phyloP scores from a whole-genome alignment of 2,329 filamentous ascomycete species.

The Alternaria ventricosa region DNA sequence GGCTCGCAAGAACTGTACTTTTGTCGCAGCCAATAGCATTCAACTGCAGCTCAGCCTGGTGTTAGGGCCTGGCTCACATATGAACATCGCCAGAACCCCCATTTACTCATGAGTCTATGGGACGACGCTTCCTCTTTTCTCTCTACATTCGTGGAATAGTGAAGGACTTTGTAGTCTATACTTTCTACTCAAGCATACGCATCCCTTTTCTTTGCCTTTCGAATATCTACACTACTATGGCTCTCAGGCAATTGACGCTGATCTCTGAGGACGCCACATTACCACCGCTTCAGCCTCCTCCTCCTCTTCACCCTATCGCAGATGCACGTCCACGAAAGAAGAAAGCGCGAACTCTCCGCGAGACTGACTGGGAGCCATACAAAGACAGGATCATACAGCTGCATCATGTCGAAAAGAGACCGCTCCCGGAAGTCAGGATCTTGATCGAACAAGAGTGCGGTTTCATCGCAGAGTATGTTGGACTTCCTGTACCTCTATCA shows the following conservation, averaged over 20 bases:
- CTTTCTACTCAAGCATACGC: not conserved
- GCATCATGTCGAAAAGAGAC: rapidly evolving
- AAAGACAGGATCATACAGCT: not conserved
- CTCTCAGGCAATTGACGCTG: not conserved
- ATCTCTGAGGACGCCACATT: not conserved
- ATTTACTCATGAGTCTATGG: not conserved
- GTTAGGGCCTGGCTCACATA: not conserved
- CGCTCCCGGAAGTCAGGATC: not conserved
- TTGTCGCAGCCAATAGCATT: not conserved
- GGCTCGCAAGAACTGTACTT: not conserved
- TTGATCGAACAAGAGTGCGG: not conserved
- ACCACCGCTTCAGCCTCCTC: not conserved
- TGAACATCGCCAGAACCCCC: not conserved
- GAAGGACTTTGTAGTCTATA: too few relatives aligned
- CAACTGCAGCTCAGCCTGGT: not conserved
- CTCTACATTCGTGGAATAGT: too few relatives aligned
- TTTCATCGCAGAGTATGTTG: not conserved
- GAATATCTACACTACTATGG: not conserved
- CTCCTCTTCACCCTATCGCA: rapidly evolving
- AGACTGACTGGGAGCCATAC: not conserved
- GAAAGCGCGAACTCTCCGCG: not conserved
- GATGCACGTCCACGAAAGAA: not conserved
- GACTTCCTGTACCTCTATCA: too few relatives aligned
- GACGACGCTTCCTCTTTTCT: not conserved
- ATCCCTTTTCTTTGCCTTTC: not conserved